Evolutionary conservation across 306 rosid genomes (phyloP), one percentile per base, ranked within the genome.

Genomic region (Psophocarpus tetragonolobus): DNA sequence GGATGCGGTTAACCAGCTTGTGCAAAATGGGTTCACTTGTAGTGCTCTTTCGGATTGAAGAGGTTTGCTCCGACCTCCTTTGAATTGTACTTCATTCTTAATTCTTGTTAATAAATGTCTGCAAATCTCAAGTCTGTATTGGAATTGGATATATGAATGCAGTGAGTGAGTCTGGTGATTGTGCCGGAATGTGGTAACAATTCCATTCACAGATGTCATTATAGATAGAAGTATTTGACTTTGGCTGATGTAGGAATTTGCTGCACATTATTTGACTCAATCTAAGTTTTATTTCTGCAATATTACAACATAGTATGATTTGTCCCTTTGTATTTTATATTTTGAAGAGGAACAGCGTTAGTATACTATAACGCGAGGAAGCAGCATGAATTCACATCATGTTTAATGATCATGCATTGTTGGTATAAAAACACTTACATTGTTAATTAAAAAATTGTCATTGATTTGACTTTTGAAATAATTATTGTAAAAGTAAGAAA

Each of bases 1-100:
- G 86, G 96, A 93, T 29, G 91, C 90, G 27, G 77, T 96, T 77
- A 86, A 75, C 63, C 82, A 91, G 32, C 99, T 96, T 51, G 96
- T 93, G 21, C 45, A 54, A 12, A 74, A 75, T 14, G 90, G 92
- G 13, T 91, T 93, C 82, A 87, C 91, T 42, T 96, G 99, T 47
- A 68, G 77, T 21, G 79, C 68, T 63, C 93, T 93, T 71, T 86
- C 88, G 21, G 68, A 71, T 4, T 91, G 90, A 91, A 70, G 86
- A 87, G 91, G 98, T 87, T 79, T 69, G 86, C 61, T 60, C 61
- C 17, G 26, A 38, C 63, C 64, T 35, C 62, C 69, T 72, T 41
- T 20, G 18, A 20, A 75, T 45, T 21, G 42, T n/a, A 15, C 23
- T 23, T 75, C 48, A 13, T 12, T 82, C 64, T 79, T 18, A 8